Percentiles rank a stretch among this genome's conserved stretches.
phyloP scores from a whole-genome alignment of 2,329 filamentous ascomycete species.

The Pseudogymnoascus sp. region DNA sequence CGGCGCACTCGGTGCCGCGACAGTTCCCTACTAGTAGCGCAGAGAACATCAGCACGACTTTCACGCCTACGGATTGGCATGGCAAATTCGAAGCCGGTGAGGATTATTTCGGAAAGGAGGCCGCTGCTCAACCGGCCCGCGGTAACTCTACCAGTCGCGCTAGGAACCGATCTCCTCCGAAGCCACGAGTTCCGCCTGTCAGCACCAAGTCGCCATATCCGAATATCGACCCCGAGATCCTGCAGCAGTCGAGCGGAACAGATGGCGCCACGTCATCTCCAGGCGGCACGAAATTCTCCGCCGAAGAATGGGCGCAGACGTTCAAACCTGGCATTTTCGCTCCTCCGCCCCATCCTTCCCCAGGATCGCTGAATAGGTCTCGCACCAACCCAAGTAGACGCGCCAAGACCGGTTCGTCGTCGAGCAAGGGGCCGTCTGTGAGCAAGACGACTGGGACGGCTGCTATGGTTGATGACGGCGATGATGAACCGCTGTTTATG shows the following conservation, averaged over 20 bases:
- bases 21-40: slow-evolving; percentile 37
- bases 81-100: slow-evolving; percentile 27
- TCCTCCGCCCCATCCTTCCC: slow-evolving; percentile 16
- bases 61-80: slow-evolving; percentile 41
- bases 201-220: slow-evolving; percentile 12
- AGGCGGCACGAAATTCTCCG: slow-evolving; percentile 23
- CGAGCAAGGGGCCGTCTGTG: slow-evolving; percentile 20
- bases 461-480: slow-evolving; percentile 22
- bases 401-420: slow-evolving; percentile 13
- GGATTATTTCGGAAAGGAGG: slow-evolving; percentile 23
- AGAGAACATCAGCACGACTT: slow-evolving; percentile 55
- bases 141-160: slow-evolving; percentile 21
- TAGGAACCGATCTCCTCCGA: slow-evolving; percentile 25
- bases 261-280: slow-evolving; percentile 22
- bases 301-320: slow-evolving; percentile 23
- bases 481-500: slow-evolving; percentile 21
- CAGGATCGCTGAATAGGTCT: slow-evolving; percentile 11
- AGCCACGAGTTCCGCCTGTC: slow-evolving; percentile 18
- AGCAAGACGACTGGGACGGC: slow-evolving; percentile 13
- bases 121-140: slow-evolving; percentile 14
- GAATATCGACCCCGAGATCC: slow-evolving; percentile 9
- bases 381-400: slow-evolving; percentile 15
- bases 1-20: background rate
- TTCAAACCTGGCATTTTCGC: slow-evolving; percentile 28
- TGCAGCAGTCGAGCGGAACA: slow-evolving; percentile 10